Evolutionary conservation across 1,284 basidiomycete species (phyloP).

Genomic region (Exobasidium cylindrosporum): DNA sequence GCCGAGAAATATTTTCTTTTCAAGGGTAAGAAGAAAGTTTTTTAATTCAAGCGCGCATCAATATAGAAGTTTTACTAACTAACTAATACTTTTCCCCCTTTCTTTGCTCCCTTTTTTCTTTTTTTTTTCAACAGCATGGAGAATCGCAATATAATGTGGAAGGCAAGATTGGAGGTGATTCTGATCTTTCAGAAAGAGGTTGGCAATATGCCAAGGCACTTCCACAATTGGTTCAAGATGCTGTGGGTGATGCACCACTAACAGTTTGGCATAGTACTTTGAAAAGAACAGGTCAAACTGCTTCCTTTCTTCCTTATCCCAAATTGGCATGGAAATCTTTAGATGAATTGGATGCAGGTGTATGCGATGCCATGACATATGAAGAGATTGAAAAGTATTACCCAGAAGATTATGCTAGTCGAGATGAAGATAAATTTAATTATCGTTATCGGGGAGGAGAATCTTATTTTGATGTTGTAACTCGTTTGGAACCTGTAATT

Average conservation of each 20-base stretch:
- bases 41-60: slow-evolving; percentile 60
- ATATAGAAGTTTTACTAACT: background rate
- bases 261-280: slow-evolving; percentile 98
- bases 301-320: slow-evolving; percentile 73
- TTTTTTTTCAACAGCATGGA: slow-evolving; percentile 68
- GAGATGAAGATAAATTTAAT: slow-evolving; percentile 99
- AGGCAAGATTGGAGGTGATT: slow-evolving; percentile 96
- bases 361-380: slow-evolving; percentile 99
- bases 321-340: slow-evolving; percentile 98
- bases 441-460: slow-evolving; percentile 90
- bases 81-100: too few species aligned
- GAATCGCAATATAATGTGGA: slow-evolving; percentile 96
- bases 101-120: slow-evolving; percentile 1
- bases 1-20: slow-evolving; percentile 93
- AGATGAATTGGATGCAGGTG: slow-evolving; percentile 96
- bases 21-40: slow-evolving; percentile 59
- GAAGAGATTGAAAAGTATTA: slow-evolving; percentile 92
- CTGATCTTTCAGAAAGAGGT: slow-evolving; percentile 77
- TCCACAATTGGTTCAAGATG: slow-evolving; percentile 81
- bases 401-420: slow-evolving; percentile 96
- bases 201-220: slow-evolving; percentile 80
- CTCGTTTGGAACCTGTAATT: slow-evolving; percentile 92
- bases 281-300: slow-evolving; percentile 87
- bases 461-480: slow-evolving; percentile 86
- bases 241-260: slow-evolving; percentile 81